These are phyloP conservation scores for Oxytropis ochrocephala DNA, from an alignment of 306 rosid genomes.

Conservation along the genomic window DNA sequence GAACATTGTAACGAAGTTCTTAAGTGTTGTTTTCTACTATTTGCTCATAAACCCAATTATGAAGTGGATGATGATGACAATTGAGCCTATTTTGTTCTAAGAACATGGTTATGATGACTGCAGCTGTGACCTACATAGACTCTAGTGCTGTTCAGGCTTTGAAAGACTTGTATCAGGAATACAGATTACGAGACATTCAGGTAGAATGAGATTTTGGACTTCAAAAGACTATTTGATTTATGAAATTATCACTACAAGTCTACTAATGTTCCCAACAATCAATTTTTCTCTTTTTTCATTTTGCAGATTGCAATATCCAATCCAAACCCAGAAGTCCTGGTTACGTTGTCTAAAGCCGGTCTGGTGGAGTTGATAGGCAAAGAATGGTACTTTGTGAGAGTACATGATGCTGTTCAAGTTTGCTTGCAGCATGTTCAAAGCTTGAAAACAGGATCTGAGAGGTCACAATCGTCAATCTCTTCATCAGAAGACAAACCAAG, in stretches of 20 bases:
- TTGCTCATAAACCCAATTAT: slow-evolving; percentile 1
- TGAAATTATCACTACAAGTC: background rate
- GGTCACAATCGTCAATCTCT: slow-evolving; percentile 28
- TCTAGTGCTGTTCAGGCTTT: slow-evolving; percentile 93
- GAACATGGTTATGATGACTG: slow-evolving; percentile 20
- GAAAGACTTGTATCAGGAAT: slow-evolving; percentile 82
- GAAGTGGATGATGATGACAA: background rate
- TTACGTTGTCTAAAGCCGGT: slow-evolving; percentile 68
- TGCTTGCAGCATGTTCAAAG: slow-evolving; percentile 83
- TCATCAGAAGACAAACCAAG: slow-evolving; percentile 32
- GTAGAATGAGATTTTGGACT: slow-evolving; percentile 24
- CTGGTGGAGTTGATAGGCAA: slow-evolving; percentile 83
- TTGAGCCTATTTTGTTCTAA: slow-evolving; percentile 2
- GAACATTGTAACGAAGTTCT: background rate
- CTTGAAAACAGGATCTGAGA: slow-evolving; percentile 28
- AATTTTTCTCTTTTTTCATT: slow-evolving; percentile 6
- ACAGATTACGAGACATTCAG: slow-evolving; percentile 85
- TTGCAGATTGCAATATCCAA: slow-evolving; percentile 88
- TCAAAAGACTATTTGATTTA: background rate
- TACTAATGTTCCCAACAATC: background rate
- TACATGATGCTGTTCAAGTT: slow-evolving; percentile 97
- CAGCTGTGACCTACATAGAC: slow-evolving; percentile 97
- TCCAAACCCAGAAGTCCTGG: slow-evolving; percentile 74
- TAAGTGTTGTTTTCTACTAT: background rate
- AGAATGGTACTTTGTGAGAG: slow-evolving; percentile 95